phyloP scores from a whole-genome alignment of 352 stramenopile species.

The Pythium grandisporangium region DNA sequence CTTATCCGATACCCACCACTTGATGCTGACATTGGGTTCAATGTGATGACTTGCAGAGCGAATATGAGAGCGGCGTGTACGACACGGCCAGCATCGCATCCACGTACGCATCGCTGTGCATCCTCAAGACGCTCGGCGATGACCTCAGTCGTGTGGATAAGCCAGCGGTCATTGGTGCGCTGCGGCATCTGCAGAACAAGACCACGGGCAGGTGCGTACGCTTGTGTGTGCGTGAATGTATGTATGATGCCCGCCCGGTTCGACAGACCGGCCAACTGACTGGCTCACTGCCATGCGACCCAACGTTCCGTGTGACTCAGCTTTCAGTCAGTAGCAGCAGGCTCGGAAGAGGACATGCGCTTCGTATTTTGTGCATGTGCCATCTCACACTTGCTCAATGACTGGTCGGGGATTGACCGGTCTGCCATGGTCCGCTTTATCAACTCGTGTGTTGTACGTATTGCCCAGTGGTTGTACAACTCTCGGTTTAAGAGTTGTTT shows the following conservation, averaged over 20 bases:
- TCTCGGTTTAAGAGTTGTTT: too few species aligned
- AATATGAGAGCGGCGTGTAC: constrained; percentile 67
- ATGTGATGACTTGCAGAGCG: constrained; percentile 8
- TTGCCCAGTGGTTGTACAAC: not conserved
- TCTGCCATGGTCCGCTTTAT: constrained; percentile 64
- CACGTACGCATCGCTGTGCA: constrained; percentile 77
- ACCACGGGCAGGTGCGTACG: constrained; percentile 47
- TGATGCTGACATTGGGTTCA: not conserved
- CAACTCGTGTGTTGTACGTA: constrained; percentile 73
- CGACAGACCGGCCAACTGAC: too few species aligned
- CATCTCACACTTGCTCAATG: constrained; percentile 81
- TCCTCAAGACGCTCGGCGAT: constrained; percentile 79
- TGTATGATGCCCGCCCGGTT: too few species aligned
- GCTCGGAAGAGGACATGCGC: constrained; percentile 83
- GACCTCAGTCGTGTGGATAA: constrained; percentile 74
- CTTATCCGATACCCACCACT: too few species aligned
- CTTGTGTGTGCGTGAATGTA: too few species aligned
- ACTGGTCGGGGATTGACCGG: constrained; percentile 74
- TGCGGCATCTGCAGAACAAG: constrained; percentile 72
- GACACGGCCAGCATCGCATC: constrained; percentile 82
- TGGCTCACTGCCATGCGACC: too few species aligned
- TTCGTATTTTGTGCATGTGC: constrained; percentile 86
- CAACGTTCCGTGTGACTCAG: constrained; percentile 14
- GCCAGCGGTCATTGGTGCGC: constrained; percentile 36
- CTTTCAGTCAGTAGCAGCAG: constrained; percentile 58